These are phyloP conservation scores for Nasturtium officinale DNA, from an alignment of 345 rosid genomes.

Conservation along the genomic window DNA sequence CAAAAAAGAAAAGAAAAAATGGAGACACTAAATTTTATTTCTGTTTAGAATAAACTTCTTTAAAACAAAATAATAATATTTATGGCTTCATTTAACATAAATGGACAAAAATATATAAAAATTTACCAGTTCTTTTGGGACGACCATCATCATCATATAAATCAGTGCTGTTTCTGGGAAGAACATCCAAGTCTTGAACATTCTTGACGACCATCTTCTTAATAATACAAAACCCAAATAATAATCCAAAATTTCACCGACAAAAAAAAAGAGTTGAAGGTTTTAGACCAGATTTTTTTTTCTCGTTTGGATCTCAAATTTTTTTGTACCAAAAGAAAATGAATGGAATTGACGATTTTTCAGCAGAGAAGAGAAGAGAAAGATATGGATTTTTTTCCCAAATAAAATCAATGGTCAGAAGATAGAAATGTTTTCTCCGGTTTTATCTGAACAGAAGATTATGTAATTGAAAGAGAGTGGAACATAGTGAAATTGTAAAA, in stretches of 20 bases:
- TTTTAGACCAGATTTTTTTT: background rate
- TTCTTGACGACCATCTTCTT: slow-evolving; percentile 29
- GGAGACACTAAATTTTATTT: background rate
- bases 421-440: slow-evolving; percentile 13
- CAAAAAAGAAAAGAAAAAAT: too few relatives aligned
- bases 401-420: slow-evolving; percentile 18
- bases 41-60: background rate
- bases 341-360: slow-evolving; percentile 1
- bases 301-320: slow-evolving; percentile 8
- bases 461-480: slow-evolving; percentile 14
- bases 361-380: background rate
- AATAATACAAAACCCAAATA: background rate
- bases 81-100: background rate
- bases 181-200: slow-evolving; percentile 30
- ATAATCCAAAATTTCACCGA: background rate
- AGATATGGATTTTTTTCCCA: background rate
- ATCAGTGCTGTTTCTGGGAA: slow-evolving; percentile 31
- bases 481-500: background rate
- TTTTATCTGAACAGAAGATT: slow-evolving; percentile 13
- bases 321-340: background rate
- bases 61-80: background rate
- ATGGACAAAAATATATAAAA: background rate
- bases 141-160: slow-evolving; percentile 44
- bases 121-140: slow-evolving; percentile 41
- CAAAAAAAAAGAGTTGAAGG: background rate